These are phyloP conservation scores for Skeletonema potamos DNA, from an alignment of 108 stramenopile species.

Conservation along the genomic window DNA sequence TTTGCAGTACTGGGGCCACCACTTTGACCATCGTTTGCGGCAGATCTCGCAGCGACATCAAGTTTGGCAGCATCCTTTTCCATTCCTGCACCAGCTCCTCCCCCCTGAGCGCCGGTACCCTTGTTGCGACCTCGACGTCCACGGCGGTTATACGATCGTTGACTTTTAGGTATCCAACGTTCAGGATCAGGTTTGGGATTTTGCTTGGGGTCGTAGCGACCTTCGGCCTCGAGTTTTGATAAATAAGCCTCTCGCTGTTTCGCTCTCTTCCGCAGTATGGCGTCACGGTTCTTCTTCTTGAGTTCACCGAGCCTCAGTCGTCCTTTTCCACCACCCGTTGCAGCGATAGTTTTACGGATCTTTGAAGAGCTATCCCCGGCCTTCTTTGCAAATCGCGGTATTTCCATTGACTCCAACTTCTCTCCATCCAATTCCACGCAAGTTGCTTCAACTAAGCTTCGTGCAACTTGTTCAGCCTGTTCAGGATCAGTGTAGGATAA, in stretches of 20 bases:
- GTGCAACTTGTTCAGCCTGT: constrained; percentile 37
- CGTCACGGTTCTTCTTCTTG: constrained; percentile 54
- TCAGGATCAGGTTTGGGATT: constrained; percentile 90
- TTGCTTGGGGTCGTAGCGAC: constrained; percentile 79
- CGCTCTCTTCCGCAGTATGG: constrained; percentile 67
- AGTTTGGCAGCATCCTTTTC: constrained; percentile 86
- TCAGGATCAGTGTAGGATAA: constrained; percentile 54
- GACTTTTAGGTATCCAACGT: constrained; percentile 94
- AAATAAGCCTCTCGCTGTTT: constrained; percentile 67
- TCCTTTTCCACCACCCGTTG: constrained; percentile 31
- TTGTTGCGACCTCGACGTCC: constrained; percentile 54
- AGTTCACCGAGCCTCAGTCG: constrained; percentile 27
- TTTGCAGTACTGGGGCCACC: constrained; percentile 56
- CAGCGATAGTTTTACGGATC: constrained; percentile 39
- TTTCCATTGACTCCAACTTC: constrained; percentile 62
- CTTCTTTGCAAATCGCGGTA: constrained; percentile 59
- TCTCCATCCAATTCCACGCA: constrained; percentile 48
- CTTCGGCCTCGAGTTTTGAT: constrained; percentile 55
- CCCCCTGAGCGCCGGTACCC: constrained; percentile 80
- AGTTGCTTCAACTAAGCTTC: constrained; percentile 23
- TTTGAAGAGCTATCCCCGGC: constrained; percentile 15
- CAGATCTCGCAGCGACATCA: constrained; percentile 89
- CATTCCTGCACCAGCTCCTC: constrained; percentile 79
- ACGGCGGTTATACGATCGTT: constrained; percentile 81
- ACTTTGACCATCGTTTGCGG: constrained; percentile 45